Evolutionary conservation across 2,329 filamentous ascomycete genomes (phyloP), one percentile per base, ranked within the genome.

Genomic region (Penicillium sp.): DNA sequence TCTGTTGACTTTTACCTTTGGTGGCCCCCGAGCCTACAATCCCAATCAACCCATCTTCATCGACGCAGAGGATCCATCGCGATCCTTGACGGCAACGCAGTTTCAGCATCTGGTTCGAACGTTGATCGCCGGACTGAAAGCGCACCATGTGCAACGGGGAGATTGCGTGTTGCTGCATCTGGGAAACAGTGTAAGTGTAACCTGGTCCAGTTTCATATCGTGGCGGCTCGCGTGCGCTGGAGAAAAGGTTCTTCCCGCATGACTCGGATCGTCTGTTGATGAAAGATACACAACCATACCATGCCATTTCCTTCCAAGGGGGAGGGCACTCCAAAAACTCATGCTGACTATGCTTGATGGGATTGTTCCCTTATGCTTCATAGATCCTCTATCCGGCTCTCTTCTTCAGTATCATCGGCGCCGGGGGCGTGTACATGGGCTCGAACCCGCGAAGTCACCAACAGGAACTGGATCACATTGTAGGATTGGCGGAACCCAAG

Each of bases 381-480:
- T 56, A 70, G 67, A 66, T 69, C 49, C 50, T 69, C 49, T 70
- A 69, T 53, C 66, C 66, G 40, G 65, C 67, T 13, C 57, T 70
- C 9, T 69, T 69, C 47, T 68, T 64, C 49, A 54, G 58, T 33
- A 63, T 69, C 46, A 70, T 77, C 52, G 74, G 73, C 25, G 70
- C 73, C 33, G 72, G 72, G 12, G 75, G 72, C 43, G 64, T 74
- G 36, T 77, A 75, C 58, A 74, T 76, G 52, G 76, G 75, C n/a
- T 70, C 73, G 12, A 80, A 79, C 53, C 69, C 73, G 4, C 66
- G 68, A 11, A 77, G 73, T 52, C 75, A 72, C 32, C 60, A 65
- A 6, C 55, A 69, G 26, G 76, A 79, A 60, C 60, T 79, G 11
- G 65, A 69, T 12, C 75, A 78, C 52, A 68, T 76, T 49, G 59